Evolutionary conservation across 176 grass and related monocot species (phyloP), one percentile per base, ranked within the genome.

Genomic region (Tuctoria greenei): DNA sequence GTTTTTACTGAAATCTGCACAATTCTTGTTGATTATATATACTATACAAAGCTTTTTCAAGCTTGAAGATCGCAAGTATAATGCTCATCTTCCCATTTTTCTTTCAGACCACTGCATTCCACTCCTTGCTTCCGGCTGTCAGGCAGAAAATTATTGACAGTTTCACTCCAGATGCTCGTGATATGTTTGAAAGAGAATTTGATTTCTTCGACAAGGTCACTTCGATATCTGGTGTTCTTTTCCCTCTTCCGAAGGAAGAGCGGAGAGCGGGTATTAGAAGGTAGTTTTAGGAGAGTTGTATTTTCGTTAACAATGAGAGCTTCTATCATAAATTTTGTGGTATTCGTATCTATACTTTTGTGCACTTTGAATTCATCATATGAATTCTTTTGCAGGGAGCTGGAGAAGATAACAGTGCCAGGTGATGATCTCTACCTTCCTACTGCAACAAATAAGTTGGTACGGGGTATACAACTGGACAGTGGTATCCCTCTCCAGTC

Each of bases 401-500:
- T 99, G 80, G 91, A 95, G 84, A 94, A 99, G 79, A 92, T 99
- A 66, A 86, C 82, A 10, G 36, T 99, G 61, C 86, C 93, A 78
- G 95, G 95, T 69, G 95, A 95, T 70, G 91, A 99, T 56, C 86
- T 99, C 61, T 99, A 99, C 84, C 66, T 99, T 66, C 95, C 95
- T 72, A 99, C 95, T 65, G 95, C 95, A 77, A 88, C 89, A 79
- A 99, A 92, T 79, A 99, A 94, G 81, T 79, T 99, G 65, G 95
- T 99, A 44, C 78, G 73, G 82, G 91, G 95, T 70, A 95, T 99
- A 83, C 91, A 92, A 76, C 68, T 99, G 79, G 91, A 95, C 77
- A 99, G 95, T 65, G 95, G 95, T 44, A 99, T 95, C 75, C 95
- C 95, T 35, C 95, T 99, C 66, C 95, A 99, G 72, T 99, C 95